Percentiles rank a stretch among this genome's conserved stretches.
Evolutionary conservation across 2,329 filamentous ascomycete genomes (phyloP).

Genomic region (Penicillium sp.): DNA sequence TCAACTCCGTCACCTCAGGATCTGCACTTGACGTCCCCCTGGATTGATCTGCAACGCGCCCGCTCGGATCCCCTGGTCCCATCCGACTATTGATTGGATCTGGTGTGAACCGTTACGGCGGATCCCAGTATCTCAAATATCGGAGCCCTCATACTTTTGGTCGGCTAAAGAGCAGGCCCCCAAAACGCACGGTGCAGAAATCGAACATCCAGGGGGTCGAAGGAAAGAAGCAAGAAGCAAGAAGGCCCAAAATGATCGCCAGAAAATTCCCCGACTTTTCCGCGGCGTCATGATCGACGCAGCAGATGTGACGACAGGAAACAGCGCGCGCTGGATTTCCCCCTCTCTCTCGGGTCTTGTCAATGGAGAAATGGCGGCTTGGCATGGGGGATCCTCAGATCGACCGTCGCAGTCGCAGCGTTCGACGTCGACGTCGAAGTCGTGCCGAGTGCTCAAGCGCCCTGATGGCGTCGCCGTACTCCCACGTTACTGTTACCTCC

Average conservation of each 20-base stretch:
- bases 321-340: neutral
- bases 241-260: neutral
- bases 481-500: neutral
- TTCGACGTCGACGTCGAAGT: constrained; percentile 1
- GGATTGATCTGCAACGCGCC: constrained; percentile 26
- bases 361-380: neutral
- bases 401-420: constrained; percentile 8
- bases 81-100: constrained; percentile 32
- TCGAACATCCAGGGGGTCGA: constrained; percentile 3
- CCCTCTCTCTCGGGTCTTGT: neutral
- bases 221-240: neutral
- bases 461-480: neutral
- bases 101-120: constrained; percentile 28
- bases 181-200: constrained; percentile 2
- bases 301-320: constrained; percentile 13
- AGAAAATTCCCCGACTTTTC: constrained; percentile 20
- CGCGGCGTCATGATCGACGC: constrained; percentile 9
- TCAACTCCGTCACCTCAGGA: constrained; percentile 20
- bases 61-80: constrained; percentile 26
- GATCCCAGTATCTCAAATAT: constrained; percentile 30
- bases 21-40: constrained; percentile 27
- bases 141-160: constrained; percentile 4
- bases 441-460: neutral
- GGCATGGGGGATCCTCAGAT: constrained; percentile 19
- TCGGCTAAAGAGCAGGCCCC: neutral